phyloP scores from a whole-genome alignment of 2,329 filamentous ascomycete genomes.

The Cercospora sojina region DNA sequence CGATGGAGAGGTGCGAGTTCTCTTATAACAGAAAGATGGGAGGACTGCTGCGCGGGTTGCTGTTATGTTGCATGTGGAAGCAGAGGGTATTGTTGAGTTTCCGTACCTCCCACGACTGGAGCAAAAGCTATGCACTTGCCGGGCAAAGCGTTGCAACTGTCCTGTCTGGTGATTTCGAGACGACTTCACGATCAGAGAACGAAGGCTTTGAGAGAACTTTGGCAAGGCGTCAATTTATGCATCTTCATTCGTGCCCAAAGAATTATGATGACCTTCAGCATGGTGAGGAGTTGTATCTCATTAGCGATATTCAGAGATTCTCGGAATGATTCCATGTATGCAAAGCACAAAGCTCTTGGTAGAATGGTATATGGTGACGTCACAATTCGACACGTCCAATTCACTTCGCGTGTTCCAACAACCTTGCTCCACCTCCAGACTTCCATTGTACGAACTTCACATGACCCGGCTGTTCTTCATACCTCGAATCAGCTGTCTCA shows the following conservation, averaged over 20 bases:
- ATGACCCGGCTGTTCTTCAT: not conserved
- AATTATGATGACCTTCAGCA: not conserved
- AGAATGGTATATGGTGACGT: not conserved
- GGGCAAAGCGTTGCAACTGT: no score
- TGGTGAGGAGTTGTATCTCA: not conserved
- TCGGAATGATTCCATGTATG: not conserved
- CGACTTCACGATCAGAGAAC: not conserved
- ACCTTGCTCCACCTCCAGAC: not conserved
- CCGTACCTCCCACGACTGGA: not conserved
- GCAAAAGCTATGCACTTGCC: no score
- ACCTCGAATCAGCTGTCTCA: not conserved
- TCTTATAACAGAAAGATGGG: not conserved
- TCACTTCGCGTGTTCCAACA: not conserved
- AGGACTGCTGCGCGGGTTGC: not conserved
- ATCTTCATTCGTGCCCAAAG: not conserved
- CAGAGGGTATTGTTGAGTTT: not conserved
- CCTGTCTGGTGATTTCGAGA: not conserved
- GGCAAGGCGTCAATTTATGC: not conserved
- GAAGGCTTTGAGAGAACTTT: not conserved
- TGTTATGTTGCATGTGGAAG: not conserved
- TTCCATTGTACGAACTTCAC: not conserved
- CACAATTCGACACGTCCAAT: not conserved
- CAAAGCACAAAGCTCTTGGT: not conserved
- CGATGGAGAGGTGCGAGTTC: not conserved
- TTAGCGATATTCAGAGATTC: not conserved